phyloP scores from a whole-genome alignment of 2,329 filamentous ascomycete species.

The Pseudocercospora fuligena region DNA sequence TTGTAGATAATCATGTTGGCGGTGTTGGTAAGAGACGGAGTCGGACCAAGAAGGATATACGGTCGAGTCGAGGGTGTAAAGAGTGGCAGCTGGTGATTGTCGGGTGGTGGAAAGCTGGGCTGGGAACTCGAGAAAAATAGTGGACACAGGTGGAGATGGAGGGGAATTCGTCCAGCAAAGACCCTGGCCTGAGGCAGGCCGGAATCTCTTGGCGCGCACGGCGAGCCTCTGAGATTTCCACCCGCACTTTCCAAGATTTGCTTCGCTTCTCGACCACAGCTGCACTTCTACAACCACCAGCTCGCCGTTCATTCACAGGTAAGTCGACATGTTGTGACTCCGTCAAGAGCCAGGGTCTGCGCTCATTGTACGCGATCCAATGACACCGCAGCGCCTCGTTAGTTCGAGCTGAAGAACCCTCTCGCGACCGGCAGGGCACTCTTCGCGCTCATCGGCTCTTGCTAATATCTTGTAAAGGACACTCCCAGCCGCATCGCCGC shows the following conservation, averaged over 20 bases:
- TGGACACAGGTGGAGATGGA: background rate
- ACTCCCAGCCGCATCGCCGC: constrained; percentile 61
- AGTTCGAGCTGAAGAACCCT: constrained; percentile 72
- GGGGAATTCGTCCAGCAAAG: background rate
- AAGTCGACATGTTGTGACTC: constrained; percentile 47
- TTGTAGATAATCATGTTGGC: constrained; percentile 64
- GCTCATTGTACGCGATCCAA: constrained; percentile 45
- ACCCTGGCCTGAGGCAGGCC: background rate
- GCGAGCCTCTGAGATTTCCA: background rate
- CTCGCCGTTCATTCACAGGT: constrained; percentile 39
- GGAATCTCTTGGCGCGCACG: background rate
- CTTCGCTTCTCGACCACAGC: constrained; percentile 20
- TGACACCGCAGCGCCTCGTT: constrained; percentile 55
- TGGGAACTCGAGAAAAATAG: constrained; percentile 8
- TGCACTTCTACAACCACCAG: constrained; percentile 20
- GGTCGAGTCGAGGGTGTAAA: constrained; percentile 16
- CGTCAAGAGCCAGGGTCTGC: constrained; percentile 55
- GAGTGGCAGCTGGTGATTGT: constrained; percentile 14
- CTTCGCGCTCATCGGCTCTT: constrained; percentile 69
- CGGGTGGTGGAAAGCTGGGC: constrained; percentile 6
- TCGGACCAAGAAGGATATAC: constrained; percentile 22
- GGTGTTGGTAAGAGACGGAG: constrained; percentile 25
- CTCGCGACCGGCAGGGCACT: constrained; percentile 63
- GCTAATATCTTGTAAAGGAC: constrained; percentile 52
- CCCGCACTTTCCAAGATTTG: background rate